Base-by-base conservation (phyloP, 768 basidiomycete species). In the Amanita molliuscula region DNA sequence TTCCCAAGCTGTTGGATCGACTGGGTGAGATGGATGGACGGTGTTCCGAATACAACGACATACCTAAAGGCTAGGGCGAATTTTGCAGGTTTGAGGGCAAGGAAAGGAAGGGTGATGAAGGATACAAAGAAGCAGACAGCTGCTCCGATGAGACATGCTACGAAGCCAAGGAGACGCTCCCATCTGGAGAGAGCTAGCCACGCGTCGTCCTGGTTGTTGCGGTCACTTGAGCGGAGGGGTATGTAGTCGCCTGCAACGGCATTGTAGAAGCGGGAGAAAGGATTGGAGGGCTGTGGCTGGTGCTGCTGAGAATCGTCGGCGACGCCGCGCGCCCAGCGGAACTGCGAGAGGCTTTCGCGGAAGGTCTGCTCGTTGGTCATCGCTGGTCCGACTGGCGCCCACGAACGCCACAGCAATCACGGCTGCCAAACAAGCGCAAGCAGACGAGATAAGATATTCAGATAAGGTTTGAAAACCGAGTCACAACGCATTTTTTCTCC, bases 191-290 rank as follows among this genome's bases (percentile, higher is more conserved):
- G 68, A 37, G 88, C 85, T 66, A 96, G 90, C 76, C 86, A 95
- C 2, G 95, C 94, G 61, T 97, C 92, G 58, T 98, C 95, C 63
- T 99, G 94, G 64, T 91, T 92, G 26, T 85, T 84, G 38, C 80
- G 75, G 56, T 91, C 90, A 54, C 62, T 78, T 2, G 85, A 87
- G 35, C 90, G 75, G 53, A 97, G 69, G 0, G 95, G 96, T 43
- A 98, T 81, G 60, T 96, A 96, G 55, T 84, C 82, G 10, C 84
- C 84, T 7, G 87, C 87, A 44, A 97, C 73, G 15, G 86, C 78
- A 51, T 80, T 86, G 69, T 94, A 95, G 63, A 94, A 89, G 25
- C 91, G 76, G 10, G 86, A 79, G 63, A 97, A 92, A 3, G 88
- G 82, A 60, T 87, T 87, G 2, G 67, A 64, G 1, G 67, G 58